Base-by-base conservation (phyloP, 805 yeast species). In the Yueomyces sinensis region DNA sequence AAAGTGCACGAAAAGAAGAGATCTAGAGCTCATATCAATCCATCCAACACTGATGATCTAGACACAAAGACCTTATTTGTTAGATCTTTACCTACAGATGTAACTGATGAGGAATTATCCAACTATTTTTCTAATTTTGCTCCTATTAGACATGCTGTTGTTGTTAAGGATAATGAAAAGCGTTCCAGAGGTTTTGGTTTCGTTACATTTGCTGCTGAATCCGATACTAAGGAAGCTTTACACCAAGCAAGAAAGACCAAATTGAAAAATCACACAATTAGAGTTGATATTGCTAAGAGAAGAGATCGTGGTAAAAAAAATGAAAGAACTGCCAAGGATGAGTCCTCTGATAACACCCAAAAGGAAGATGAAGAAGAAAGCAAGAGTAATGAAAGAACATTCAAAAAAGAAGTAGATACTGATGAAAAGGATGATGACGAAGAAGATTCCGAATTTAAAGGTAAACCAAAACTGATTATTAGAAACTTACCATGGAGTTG, bases 401-500 rank as follows among this genome's bases (percentile, higher is more conserved):
- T 5, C 30, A 37, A 3, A 20, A 27, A 20, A 13, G 29, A 28
- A 18, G 32, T 19, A 16, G 31, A 35, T 9, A 34, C 32, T 19
- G 41, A 32, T 11, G 28, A 35, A 15, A 48, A 49, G 29, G 51
- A 39, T n/a, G 44, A 42, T 25, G 41, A 41, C 23, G 61, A 61
- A 32, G 66, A 63, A 16, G 66, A 70, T n/a, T 82, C 77, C 15
- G 34, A 45, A 20, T 34, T 53, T 45, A 80, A 79, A 51, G 77
- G 94, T 56, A 73, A 79, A 44, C 87, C 97, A 3, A 74, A 95
- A 46, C 63, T 91, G 38, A 86, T 91, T 45, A 67, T 91, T 27
- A 71, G 98, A 52, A 91, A 91, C 54, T 70, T 91, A 57, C 98
- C 98, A 11, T 91, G 98, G 98, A 78, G 95, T 13, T 76, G 91